A percentile compares a stretch with the other conserved stretches of the same genome.
These are phyloP conservation scores for Podila epigama DNA, from an alignment of 192 early-diverging fungal species.

Conservation along the genomic window DNA sequence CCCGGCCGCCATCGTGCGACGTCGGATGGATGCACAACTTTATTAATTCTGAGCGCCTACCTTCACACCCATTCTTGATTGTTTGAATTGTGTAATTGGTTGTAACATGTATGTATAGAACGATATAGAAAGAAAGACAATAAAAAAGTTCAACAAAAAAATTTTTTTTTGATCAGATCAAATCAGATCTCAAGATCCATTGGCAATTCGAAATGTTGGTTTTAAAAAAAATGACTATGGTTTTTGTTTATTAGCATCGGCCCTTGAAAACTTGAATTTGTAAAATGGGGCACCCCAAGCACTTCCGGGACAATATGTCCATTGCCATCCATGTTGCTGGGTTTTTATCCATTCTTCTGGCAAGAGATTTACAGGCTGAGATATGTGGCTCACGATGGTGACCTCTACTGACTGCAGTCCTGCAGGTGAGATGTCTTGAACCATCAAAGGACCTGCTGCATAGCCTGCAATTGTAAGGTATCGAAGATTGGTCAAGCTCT, in stretches of 20 bases:
- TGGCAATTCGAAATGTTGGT: background rate
- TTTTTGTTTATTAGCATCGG: no score
- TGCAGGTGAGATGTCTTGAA: background rate
- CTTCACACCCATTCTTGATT: background rate
- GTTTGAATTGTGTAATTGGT: background rate
- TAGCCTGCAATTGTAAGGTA: background rate
- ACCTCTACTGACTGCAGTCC: background rate
- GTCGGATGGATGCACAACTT: constrained; percentile 51
- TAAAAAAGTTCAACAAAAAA: background rate
- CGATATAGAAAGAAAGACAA: background rate
- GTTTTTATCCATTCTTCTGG: background rate
- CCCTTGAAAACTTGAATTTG: no score
- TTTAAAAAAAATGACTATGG: background rate
- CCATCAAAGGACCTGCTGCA: background rate
- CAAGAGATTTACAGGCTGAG: background rate
- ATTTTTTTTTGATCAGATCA: background rate
- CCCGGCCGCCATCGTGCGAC: constrained; percentile 52
- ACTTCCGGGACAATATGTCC: no score
- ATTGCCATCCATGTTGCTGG: no score
- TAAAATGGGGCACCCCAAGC: no score
- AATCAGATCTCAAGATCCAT: background rate
- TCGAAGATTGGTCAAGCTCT: background rate
- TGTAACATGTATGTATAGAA: no score
- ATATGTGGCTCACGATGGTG: no score
- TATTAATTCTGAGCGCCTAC: constrained; percentile 48